Evolutionary conservation across 345 rosid genomes (phyloP).

Genomic region (Arabidopsis arenosa): DNA sequence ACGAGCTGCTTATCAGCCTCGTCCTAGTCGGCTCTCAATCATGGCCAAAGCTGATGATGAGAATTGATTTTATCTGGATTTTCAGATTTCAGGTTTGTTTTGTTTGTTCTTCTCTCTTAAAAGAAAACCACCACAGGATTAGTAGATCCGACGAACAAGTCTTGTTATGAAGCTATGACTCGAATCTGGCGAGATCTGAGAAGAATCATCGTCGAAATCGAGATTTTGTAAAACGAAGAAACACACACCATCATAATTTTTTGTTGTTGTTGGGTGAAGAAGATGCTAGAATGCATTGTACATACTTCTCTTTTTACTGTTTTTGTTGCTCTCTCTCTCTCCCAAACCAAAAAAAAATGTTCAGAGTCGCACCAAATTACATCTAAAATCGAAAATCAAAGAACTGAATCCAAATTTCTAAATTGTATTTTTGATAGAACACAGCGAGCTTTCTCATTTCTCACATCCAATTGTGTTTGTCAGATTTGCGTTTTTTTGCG

Average conservation of each 20-base stretch:
- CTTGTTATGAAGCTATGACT: background rate
- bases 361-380: background rate
- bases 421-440: background rate
- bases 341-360: background rate
- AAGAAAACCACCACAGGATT: constrained; percentile 16
- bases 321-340: background rate
- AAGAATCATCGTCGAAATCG: background rate
- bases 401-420: background rate
- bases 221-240: constrained; percentile 30
- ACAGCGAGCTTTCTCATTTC: background rate
- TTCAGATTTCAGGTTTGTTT: constrained; percentile 40
- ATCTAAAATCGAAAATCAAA: constrained; percentile 17
- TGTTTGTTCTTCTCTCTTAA: constrained; percentile 35
- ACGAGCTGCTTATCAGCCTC: constrained; percentile 61
- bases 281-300: constrained; percentile 43
- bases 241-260: constrained; percentile 36
- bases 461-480: constrained; percentile 27
- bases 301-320: constrained; percentile 35
- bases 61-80: constrained; percentile 31
- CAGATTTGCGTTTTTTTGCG: constrained; percentile 7
- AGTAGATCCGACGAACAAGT: constrained; percentile 35
- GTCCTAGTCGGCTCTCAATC: constrained; percentile 75
- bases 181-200: background rate
- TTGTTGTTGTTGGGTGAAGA: constrained; percentile 46
- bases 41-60: constrained; percentile 60